These are phyloP conservation scores for Bruguiera gymnorhiza DNA, from an alignment of 345 rosid genomes.

Conservation along the genomic window DNA sequence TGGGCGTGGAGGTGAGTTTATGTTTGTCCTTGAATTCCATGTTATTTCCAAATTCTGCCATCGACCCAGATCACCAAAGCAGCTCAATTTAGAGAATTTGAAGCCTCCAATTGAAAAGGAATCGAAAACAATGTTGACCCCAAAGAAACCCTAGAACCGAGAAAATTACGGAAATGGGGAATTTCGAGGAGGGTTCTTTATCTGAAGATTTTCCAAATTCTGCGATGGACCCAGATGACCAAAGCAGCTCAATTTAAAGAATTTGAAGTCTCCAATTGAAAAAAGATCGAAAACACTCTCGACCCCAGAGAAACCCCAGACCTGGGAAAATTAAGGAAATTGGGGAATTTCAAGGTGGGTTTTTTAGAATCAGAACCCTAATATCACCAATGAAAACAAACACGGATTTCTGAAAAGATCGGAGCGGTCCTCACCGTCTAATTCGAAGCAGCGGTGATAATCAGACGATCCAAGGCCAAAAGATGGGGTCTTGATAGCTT, in stretches of 20 bases:
- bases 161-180: not conserved
- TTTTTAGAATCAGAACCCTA: no score
- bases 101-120: not conserved
- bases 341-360: no score
- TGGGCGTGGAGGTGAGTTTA: constrained; percentile 19
- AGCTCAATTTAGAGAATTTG: not conserved
- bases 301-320: not conserved
- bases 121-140: not conserved
- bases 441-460: no score
- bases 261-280: not conserved
- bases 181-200: no score
- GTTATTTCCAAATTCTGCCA: constrained; percentile 46
- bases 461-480: no score
- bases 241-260: constrained; percentile 5
- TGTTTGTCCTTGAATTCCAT: constrained; percentile 31
- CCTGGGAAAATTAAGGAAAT: not conserved
- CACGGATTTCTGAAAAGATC: no score
- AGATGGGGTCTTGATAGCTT: no score
- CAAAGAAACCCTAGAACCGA: not conserved
- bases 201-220: constrained; percentile 31
- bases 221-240: constrained; percentile 41
- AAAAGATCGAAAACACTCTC: not conserved
- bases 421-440: no score
- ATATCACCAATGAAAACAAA: no score
- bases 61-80: constrained; percentile 30